Evolutionary conservation across 2,329 filamentous ascomycete species (phyloP).

Genomic region (Epicoccum sorghinum): DNA sequence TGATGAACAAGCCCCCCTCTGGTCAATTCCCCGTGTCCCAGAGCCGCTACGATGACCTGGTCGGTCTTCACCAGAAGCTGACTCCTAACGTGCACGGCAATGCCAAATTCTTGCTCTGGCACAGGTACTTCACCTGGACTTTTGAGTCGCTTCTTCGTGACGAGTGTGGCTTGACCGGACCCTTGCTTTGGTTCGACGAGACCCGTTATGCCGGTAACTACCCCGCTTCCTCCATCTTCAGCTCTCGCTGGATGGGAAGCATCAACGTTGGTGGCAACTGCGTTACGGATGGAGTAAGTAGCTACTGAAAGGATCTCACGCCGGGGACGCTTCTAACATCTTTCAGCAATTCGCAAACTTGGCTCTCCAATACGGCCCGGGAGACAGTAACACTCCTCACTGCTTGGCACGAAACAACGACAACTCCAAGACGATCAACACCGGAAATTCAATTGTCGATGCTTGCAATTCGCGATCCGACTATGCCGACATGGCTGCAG

Average conservation of each 20-base stretch:
- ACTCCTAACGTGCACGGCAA: constrained; percentile 43
- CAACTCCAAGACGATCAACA: constrained; percentile 31
- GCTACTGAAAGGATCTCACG: neutral
- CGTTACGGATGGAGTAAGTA: constrained; percentile 43
- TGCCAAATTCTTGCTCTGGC: constrained; percentile 51
- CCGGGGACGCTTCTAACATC: neutral
- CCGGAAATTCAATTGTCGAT: constrained; percentile 11
- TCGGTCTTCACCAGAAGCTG: constrained; percentile 39
- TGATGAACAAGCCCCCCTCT: constrained; percentile 29
- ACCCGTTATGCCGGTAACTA: constrained; percentile 41
- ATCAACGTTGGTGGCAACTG: constrained; percentile 35
- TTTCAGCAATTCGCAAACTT: constrained; percentile 41
- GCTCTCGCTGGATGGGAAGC: constrained; percentile 33
- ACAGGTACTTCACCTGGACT: constrained; percentile 50
- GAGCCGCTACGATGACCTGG: constrained; percentile 43
- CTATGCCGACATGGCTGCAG: constrained; percentile 36
- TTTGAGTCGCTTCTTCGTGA: constrained; percentile 51
- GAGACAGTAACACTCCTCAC: constrained; percentile 33
- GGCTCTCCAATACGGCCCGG: constrained; percentile 40
- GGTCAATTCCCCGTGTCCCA: constrained; percentile 31
- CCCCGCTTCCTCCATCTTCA: constrained; percentile 38
- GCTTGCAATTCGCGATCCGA: constrained; percentile 32
- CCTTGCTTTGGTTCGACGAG: constrained; percentile 49
- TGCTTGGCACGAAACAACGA: constrained; percentile 42
- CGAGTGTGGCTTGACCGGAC: constrained; percentile 50